Base-by-base conservation (phyloP, 768 basidiomycete genomes). In the Hydnomerulius pinastri region DNA sequence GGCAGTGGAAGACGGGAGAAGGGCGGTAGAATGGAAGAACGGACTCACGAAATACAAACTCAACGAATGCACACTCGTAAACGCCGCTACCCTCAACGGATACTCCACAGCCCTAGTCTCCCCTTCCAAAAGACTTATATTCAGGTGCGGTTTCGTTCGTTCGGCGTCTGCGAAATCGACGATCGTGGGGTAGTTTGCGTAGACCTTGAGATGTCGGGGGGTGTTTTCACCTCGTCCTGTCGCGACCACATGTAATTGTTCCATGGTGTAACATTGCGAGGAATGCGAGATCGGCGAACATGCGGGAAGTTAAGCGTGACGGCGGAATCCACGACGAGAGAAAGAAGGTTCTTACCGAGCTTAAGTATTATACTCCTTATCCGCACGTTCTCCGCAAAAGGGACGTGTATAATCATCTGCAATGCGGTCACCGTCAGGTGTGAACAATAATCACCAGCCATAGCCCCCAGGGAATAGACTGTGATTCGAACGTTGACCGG, bases 171-270 rank as follows among this genome's bases (percentile, higher is more conserved):
- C 66, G 63, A 93, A 92, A 63, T 91, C 90, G 58, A 91, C 75
- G 46, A 92, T 91, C 38, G 74, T 83, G 3, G 83, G 73, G 50
- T 81, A 76, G 65, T 93, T 93, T 46, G 84, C 81, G 64, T 81
- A 92, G 57, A 92, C 73, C 48, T 85, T 78, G 25, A 93, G 74
- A 64, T 83, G 83, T n/a, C 81, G 80, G 6, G 90, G 90, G 2
- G 87, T 77, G n/a, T 70, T 43, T 46, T 90, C 89, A 40, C 90
- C 90, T 58, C 89, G 75, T n/a, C 89, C 89, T 87, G n/a, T n/a
- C n/a, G n/a, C n/a, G n/a, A n/a, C n/a, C n/a, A n/a, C n/a, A n/a
- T n/a, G n/a, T n/a, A n/a, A n/a, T n/a, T n/a, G n/a, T n/a, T n/a
- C n/a, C n/a, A n/a, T n/a, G n/a, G n/a, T n/a, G n/a, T n/a, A n/a